Base-by-base conservation (phyloP, 2,329 filamentous ascomycete genomes). In the Hirsutella thompsonii region DNA sequence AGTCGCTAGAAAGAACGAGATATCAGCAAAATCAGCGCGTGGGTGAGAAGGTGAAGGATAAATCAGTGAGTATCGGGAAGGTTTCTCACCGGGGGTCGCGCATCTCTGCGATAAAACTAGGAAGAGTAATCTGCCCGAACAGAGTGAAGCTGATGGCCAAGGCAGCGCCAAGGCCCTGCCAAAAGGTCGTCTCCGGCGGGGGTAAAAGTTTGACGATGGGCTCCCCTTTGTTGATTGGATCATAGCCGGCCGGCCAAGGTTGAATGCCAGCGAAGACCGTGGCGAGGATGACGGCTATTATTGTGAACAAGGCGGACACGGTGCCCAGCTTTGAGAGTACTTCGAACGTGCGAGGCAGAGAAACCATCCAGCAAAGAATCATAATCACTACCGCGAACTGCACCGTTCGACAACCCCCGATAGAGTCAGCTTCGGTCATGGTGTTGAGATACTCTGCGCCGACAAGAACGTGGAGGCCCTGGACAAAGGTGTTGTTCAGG, bases 21-120 rank as follows among this genome's bases (percentile, higher is more conserved):
- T n/a, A n/a, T n/a, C n/a, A n/a, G n/a, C n/a, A n/a, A n/a, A n/a
- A n/a, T n/a, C n/a, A n/a, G n/a, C n/a, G n/a, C n/a, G n/a, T n/a
- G n/a, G n/a, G n/a, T n/a, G n/a, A n/a, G n/a, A n/a, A n/a, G n/a
- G n/a, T n/a, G n/a, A n/a, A n/a, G n/a, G n/a, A n/a, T n/a, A n/a
- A n/a, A n/a, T n/a, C 3, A 1, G 21, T 51, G n/a, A 52, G 46
- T 36, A n/a, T 20, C 4, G 16, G 18, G 8, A 6, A 5, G 1
- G 19, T 13, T 13, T 14, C 60, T 39, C 53, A 67, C 65, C 62
- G 58, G 2, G 76, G 75, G 20, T 79, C 70, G 42, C 68, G 83
- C 89, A 95, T 95, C 61, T 95, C 89, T 3, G 89, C 88, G 48
- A 95, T 95, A 66, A 95, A 95, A 51, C 83, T 90, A 0, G 89